Percentiles rank a stretch among this genome's conserved stretches.
These are phyloP conservation scores for Panus rudis DNA, from an alignment of 768 basidiomycete species.

Conservation along the genomic window DNA sequence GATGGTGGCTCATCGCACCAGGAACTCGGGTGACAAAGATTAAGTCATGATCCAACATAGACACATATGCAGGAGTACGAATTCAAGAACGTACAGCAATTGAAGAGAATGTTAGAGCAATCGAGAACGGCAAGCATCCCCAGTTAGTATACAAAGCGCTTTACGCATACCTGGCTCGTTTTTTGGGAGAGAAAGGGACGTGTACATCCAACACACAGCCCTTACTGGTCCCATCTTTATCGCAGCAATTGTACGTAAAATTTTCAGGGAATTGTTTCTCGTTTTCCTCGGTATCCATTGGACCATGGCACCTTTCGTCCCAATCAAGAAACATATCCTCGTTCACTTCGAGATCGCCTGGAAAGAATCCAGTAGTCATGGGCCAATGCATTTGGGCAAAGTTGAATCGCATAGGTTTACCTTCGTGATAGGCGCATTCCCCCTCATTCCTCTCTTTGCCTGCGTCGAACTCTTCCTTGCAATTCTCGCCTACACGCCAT, in stretches of 20 bases:
- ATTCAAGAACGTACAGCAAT: too few relatives aligned
- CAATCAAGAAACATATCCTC: conserved; percentile 37
- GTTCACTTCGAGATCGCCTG: conserved; percentile 37
- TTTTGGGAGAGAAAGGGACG: too few relatives aligned
- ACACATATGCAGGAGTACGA: too few relatives aligned
- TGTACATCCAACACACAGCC: conserved; percentile 35
- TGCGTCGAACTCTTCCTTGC: conserved; percentile 41
- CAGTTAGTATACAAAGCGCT: too few relatives aligned
- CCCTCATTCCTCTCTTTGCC: conserved; percentile 28
- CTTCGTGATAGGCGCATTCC: conserved; percentile 47
- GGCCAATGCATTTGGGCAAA: background rate
- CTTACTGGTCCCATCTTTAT: conserved; percentile 26
- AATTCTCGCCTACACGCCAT: conserved; percentile 42
- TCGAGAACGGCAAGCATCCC: too few relatives aligned
- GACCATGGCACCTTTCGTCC: conserved; percentile 42
- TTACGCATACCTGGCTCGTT: too few relatives aligned
- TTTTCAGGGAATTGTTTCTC: conserved; percentile 37
- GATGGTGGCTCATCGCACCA: too few relatives aligned
- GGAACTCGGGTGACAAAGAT: too few relatives aligned
- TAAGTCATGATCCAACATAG: too few relatives aligned
- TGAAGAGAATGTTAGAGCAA: too few relatives aligned
- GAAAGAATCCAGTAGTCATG: background rate
- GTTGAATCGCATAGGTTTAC: conserved; percentile 23
- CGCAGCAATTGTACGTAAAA: conserved; percentile 47
- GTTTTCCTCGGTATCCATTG: conserved; percentile 36